Conservation (phyloP, 140 eudicot genomes). For the Anethum foeniculum region DNA sequence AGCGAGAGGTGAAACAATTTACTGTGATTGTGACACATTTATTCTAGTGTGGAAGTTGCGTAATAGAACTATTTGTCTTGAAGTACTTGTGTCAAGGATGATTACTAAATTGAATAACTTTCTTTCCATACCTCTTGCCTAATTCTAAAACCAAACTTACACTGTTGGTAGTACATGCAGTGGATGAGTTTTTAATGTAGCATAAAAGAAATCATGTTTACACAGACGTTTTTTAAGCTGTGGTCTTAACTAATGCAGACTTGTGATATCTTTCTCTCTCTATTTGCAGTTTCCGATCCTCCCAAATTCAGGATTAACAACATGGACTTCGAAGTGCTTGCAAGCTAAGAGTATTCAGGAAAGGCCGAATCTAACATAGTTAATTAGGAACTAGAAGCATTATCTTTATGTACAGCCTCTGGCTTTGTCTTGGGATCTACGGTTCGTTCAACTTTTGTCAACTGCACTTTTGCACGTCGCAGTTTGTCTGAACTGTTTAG, state of each 20-base stretch:
- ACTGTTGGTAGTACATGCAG: neutral
- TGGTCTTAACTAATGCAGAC: neutral
- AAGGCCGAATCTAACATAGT: neutral
- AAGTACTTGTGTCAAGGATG: neutral
- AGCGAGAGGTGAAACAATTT: neutral
- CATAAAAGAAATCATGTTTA: neutral
- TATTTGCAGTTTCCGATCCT: neutral
- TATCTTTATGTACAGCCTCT: neutral
- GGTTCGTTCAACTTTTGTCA: neutral
- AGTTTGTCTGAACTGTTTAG: neutral
- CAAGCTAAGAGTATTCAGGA: neutral
- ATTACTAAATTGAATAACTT: neutral
- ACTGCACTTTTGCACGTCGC: neutral
- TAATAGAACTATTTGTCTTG: neutral
- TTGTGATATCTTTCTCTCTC: neutral
- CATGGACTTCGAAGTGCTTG: neutral
- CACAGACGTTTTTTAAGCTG: neutral
- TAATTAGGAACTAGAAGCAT: neutral
- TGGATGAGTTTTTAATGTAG: neutral
- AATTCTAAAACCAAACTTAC: neutral
- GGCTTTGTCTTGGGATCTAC: neutral
- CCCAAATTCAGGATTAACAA: neutral
- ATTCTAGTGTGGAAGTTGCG: neutral
- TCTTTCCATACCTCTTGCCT: neutral
- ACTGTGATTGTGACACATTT: neutral